These are phyloP conservation scores for Ensete ventricosum DNA, from an alignment of 176 grass and related monocot species.

Conservation along the genomic window DNA sequence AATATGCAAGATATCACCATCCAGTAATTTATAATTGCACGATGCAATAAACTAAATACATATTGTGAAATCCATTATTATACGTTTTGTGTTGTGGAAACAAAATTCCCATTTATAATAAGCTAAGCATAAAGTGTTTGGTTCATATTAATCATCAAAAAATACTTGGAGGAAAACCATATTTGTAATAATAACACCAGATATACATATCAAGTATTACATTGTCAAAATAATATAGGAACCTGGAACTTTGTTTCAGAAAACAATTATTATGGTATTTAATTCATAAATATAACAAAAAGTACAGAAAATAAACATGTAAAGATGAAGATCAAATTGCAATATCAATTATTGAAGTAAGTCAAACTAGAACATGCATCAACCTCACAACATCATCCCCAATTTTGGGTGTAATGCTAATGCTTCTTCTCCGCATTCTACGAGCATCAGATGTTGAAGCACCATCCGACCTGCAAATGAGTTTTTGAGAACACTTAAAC, in stretches of 20 bases:
- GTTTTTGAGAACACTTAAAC: slow-evolving; percentile 12
- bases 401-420: slow-evolving; percentile 89
- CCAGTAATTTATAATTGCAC: neutral
- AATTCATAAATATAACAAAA: neutral
- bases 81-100: no score
- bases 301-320: neutral
- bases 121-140: no score
- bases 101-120: no score
- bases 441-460: slow-evolving; percentile 65
- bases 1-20: neutral
- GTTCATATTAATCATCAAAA: no score
- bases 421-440: slow-evolving; percentile 52
- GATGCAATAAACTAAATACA: no score
- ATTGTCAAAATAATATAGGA: neutral
- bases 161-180: no score
- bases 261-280: neutral
- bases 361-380: slow-evolving; percentile 8
- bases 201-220: neutral
- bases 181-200: no score
- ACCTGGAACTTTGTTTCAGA: neutral
- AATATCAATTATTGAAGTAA: neutral
- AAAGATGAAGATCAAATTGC: neutral
- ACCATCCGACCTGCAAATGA: slow-evolving; percentile 78
- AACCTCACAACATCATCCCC: slow-evolving; percentile 98
- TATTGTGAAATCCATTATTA: no score